Conservation (phyloP, 345 rosid species). For the Tarenaya hassleriana region DNA sequence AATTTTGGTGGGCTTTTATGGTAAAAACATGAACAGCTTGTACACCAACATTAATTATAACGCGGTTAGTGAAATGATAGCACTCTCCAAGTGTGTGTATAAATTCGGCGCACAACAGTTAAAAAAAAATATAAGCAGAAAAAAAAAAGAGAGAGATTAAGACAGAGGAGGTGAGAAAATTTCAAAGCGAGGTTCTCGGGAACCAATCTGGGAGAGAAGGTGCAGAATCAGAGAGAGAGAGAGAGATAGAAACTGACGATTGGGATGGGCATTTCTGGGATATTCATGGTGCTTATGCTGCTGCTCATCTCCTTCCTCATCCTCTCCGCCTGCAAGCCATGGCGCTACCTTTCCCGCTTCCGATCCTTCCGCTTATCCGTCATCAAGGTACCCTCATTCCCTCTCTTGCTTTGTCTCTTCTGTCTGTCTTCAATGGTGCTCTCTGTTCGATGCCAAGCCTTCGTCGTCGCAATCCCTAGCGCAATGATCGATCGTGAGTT, state of each 20-base stretch:
- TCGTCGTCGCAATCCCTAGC: not conserved
- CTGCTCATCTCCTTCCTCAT: slow-evolving; percentile 56
- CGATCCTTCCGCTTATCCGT: slow-evolving; percentile 36
- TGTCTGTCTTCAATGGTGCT: not conserved
- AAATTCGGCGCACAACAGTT: not conserved
- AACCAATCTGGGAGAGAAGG: slow-evolving; percentile 37
- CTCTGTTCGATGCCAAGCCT: not conserved
- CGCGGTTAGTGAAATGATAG: no score
- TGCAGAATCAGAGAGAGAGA: slow-evolving; percentile 30
- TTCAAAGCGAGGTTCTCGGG: slow-evolving; percentile 83
- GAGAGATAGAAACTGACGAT: slow-evolving; percentile 45
- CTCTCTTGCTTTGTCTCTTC: not conserved
- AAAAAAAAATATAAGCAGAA: not conserved
- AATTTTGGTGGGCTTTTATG: no score
- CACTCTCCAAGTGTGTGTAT: no score
- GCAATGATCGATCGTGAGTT: slow-evolving; percentile 15
- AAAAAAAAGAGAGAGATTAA: not conserved
- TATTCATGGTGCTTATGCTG: slow-evolving; percentile 51
- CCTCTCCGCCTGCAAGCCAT: slow-evolving; percentile 77
- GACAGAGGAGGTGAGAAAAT: slow-evolving; percentile 39
- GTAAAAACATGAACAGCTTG: no score
- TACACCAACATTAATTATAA: no score
- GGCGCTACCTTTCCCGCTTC: slow-evolving; percentile 64
- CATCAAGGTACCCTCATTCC: slow-evolving; percentile 45
- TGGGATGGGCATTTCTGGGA: slow-evolving; percentile 38